phyloP scores from a whole-genome alignment of 805 yeast species.

The Kluyveromyces lactis region DNA sequence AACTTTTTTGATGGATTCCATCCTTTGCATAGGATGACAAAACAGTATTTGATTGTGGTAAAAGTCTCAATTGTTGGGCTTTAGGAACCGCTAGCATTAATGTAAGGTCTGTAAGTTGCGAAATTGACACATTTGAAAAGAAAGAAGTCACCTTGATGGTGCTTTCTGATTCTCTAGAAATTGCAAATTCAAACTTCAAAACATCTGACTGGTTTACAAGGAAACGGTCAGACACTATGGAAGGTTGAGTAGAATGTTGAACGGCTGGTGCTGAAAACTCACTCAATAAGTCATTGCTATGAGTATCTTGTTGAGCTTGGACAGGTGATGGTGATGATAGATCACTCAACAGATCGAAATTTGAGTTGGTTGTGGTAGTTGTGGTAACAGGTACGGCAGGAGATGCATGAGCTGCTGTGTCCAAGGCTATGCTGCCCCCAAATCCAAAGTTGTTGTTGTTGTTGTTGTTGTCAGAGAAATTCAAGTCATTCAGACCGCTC shows the following conservation, averaged over 20 bases:
- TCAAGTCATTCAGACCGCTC: slow-evolving; percentile 58
- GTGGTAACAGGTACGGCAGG: slow-evolving; percentile 17
- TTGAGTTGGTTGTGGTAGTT: slow-evolving; percentile 18
- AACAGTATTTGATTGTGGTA: slow-evolving; percentile 51
- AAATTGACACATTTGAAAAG: slow-evolving; percentile 43
- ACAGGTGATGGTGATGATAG: slow-evolving; percentile 15
- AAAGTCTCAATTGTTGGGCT: slow-evolving; percentile 45
- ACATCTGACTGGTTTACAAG: slow-evolving; percentile 37
- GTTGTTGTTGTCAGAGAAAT: slow-evolving; percentile 37
- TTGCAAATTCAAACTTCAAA: slow-evolving; percentile 42
- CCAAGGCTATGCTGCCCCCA: slow-evolving; percentile 44
- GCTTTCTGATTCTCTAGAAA: slow-evolving; percentile 30
- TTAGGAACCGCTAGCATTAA: slow-evolving; percentile 69
- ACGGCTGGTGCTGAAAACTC: slow-evolving; percentile 6
- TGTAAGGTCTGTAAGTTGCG: slow-evolving; percentile 42
- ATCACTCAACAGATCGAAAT: slow-evolving; percentile 16
- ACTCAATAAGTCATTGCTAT: slow-evolving; percentile 11
- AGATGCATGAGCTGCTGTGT: slow-evolving; percentile 28
- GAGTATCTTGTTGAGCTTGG: slow-evolving; percentile 3
- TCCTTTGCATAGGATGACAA: slow-evolving; percentile 41
- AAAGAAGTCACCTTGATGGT: slow-evolving; percentile 38
- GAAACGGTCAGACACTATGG: slow-evolving; percentile 12
- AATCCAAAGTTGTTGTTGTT: slow-evolving; percentile 34
- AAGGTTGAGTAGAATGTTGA: slow-evolving; percentile 10
- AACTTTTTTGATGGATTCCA: slow-evolving; percentile 44